Evolutionary conservation across 345 rosid species (phyloP), one percentile per base, ranked within the genome.

Genomic region (Gossypioides kirkii): DNA sequence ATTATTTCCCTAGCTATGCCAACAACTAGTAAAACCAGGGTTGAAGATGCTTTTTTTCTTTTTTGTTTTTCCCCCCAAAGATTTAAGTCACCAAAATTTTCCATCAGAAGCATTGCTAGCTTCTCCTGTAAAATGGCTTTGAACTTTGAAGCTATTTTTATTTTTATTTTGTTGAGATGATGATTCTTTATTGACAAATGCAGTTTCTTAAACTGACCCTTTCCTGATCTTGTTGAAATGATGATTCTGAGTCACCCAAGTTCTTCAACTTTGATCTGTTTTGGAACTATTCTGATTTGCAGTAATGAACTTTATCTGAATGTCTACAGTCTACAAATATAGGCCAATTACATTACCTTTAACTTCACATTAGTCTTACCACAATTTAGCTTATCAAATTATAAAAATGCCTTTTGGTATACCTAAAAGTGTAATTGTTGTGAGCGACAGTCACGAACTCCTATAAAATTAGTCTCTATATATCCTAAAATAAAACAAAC

Each of bases 191-290:
- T 56, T 43, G 6, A 23, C 14, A 49, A 47, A 69, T 47, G 59
- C 43, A 69, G 55, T 25, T 71, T 71, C 65, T 71, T 9, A 43
- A 71, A 42, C 54, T 71, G 41, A 45, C 47, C 17, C 17, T 55
- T 46, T 13, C n/a, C n/a, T n/a, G n/a, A n/a, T n/a, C n/a, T 41
- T 23, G 10, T 41, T 41, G 54, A 59, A 36, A 50, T 28, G 45
- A n/a, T n/a, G n/a, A n/a, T 50, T 52, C 41, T 49, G 60, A 47
- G 75, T 46, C 11, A 3, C n/a, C n/a, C n/a, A n/a, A n/a, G 17
- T 46, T 73, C 26, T 32, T 26, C 3, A 4, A 54, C 18, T n/a
- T 61, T 73, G 47, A 60, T 73, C 69, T 25, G 69, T 26, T 67
- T 73, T 9, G 2, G 3, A 47, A 12, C 17, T 47, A 13, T 47